Percentiles rank a stretch among this genome's conserved stretches.
Conservation (phyloP, 2,329 filamentous ascomycete species). For the Teratosphaeriaceae sp. region DNA sequence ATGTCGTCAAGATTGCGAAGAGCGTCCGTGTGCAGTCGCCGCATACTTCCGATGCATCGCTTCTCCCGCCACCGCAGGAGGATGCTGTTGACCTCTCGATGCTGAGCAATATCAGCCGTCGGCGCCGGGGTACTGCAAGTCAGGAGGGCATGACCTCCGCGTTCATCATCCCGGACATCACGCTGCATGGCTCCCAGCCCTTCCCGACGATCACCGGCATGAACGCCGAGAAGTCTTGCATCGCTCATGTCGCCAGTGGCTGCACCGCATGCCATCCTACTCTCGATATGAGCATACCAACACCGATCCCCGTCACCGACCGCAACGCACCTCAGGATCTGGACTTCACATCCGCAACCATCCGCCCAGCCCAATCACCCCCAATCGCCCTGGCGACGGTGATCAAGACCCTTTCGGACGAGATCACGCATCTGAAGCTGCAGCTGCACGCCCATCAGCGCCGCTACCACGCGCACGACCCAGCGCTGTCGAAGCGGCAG, state of each 20-base stretch:
- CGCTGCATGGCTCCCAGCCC: conserved; percentile 32
- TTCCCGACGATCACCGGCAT: conserved; percentile 6
- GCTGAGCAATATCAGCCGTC: conserved; percentile 44
- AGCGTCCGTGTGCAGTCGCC: conserved; percentile 32
- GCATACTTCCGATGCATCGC: conserved; percentile 26
- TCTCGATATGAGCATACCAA: conserved; percentile 39
- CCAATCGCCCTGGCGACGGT: conserved; percentile 71
- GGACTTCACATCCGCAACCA: conserved; percentile 52
- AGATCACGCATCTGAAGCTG: conserved; percentile 68
- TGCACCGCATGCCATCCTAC: conserved; percentile 48
- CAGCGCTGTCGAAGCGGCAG: conserved; percentile 57
- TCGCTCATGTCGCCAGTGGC: conserved; percentile 41
- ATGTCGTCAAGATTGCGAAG: conserved; percentile 26
- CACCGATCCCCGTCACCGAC: conserved; percentile 26
- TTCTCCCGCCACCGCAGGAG: conserved; percentile 25
- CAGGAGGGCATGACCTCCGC: conserved; percentile 50
- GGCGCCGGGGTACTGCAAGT: conserved; percentile 35
- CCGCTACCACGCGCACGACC: conserved; percentile 60
- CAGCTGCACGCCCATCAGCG: conserved; percentile 57
- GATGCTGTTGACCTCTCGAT: conserved; percentile 38
- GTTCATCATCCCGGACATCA: conserved; percentile 59
- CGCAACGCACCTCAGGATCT: conserved; percentile 25
- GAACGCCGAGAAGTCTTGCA: conserved; percentile 6
- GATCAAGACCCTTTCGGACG: conserved; percentile 74
- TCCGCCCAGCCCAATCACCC: conserved; percentile 59